phyloP scores from a whole-genome alignment of 208 protist genomes.

The Histomonas meleagridis region DNA sequence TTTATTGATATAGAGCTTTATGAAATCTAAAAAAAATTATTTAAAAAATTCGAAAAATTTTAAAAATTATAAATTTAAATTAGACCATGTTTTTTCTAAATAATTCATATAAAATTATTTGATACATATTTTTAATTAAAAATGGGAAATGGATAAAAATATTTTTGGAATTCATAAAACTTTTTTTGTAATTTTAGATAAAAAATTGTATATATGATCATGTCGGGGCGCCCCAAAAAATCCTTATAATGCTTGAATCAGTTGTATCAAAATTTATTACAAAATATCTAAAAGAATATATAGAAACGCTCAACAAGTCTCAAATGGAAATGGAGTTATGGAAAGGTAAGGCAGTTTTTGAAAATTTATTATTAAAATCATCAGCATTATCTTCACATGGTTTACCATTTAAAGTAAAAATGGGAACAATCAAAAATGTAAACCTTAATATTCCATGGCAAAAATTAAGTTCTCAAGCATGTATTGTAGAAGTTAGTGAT shows the following conservation, averaged over 20 bases:
- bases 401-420: background rate
- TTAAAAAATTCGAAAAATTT: no score
- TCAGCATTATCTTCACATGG: background rate
- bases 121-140: no score
- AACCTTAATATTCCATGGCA: slow-evolving; percentile 5
- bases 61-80: no score
- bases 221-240: no score
- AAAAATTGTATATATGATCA: no score
- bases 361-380: background rate
- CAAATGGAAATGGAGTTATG: slow-evolving; percentile 24
- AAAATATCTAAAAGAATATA: background rate
- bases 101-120: no score
- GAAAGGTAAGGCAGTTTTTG: background rate
- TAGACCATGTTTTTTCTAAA: no score
- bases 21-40: no score
- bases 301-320: background rate
- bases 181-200: no score
- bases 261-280: background rate
- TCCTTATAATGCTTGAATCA: slow-evolving; percentile 19
- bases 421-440: background rate
- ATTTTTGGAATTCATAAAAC: no score
- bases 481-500: background rate
- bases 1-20: no score
- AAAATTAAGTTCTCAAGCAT: background rate
- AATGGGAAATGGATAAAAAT: no score